phyloP scores from a whole-genome alignment of 805 yeast genomes.

The Kodamaea laetipori region DNA sequence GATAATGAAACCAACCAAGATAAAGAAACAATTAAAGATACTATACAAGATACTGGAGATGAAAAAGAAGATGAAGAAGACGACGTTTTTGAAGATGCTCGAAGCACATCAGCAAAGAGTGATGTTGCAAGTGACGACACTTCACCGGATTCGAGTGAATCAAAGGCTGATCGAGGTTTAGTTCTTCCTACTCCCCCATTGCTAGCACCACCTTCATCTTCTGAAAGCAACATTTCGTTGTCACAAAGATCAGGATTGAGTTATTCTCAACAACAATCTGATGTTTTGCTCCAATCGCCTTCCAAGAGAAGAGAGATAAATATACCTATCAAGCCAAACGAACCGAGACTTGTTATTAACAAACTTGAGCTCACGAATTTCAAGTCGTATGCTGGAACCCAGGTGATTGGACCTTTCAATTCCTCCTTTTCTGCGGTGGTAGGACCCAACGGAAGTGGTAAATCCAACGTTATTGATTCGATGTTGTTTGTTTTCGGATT shows the following conservation, averaged over 20 bases:
- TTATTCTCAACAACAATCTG: slow-evolving; percentile 33
- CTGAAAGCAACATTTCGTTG: background rate
- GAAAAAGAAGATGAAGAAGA: slow-evolving; percentile 2
- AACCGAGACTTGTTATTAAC: slow-evolving; percentile 71
- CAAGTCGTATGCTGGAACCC: slow-evolving; percentile 94
- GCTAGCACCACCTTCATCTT: background rate
- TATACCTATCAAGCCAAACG: slow-evolving; percentile 21
- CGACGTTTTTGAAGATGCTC: slow-evolving; percentile 11
- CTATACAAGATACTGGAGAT: background rate
- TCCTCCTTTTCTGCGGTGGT: slow-evolving; percentile 94
- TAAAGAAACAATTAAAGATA: background rate
- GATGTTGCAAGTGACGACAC: slow-evolving; percentile 1
- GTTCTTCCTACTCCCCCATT: slow-evolving; percentile 2
- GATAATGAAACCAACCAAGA: no score
- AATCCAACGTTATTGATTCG: slow-evolving; percentile 96
- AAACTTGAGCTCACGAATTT: slow-evolving; percentile 77
- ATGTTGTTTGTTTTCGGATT: slow-evolving; percentile 96
- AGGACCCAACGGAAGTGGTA: slow-evolving; percentile 98
- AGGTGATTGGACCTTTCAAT: slow-evolving; percentile 92
- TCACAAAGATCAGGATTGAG: slow-evolving; percentile 19
- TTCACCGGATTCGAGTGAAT: slow-evolving; percentile 1
- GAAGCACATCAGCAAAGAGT: background rate
- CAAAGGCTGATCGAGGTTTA: background rate
- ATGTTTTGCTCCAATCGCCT: slow-evolving; percentile 30
- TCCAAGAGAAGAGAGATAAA: slow-evolving; percentile 28